Conservation (phyloP, 768 basidiomycete species). For the Suillus bovinus region DNA sequence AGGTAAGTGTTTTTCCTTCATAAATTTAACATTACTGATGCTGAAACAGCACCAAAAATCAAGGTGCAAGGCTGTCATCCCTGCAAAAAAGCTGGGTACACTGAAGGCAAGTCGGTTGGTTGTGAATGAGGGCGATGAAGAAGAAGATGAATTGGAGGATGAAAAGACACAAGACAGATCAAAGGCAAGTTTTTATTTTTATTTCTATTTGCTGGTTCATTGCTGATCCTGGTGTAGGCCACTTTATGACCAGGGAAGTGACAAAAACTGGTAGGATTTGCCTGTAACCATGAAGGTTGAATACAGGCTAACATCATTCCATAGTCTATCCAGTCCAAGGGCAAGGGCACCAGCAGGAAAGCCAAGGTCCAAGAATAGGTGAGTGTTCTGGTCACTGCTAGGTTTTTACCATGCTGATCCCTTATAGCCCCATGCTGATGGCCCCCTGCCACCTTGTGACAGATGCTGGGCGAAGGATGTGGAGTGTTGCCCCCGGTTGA, state of each 20-base stretch:
- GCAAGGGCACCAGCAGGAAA: background rate
- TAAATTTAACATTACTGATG: background rate
- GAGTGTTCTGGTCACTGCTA: background rate
- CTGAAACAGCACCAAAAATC: background rate
- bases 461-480: background rate
- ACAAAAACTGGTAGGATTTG: background rate
- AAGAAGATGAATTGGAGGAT: background rate
- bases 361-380: background rate
- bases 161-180: background rate
- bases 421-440: background rate
- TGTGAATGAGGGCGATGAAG: background rate
- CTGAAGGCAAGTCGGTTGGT: background rate
- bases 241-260: background rate
- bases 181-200: background rate
- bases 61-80: background rate
- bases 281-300: too few species aligned
- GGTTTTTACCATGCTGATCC: background rate
- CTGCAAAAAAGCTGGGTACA: background rate
- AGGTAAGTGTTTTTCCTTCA: background rate
- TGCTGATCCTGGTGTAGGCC: background rate
- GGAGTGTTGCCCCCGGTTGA: background rate
- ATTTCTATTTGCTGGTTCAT: background rate
- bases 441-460: background rate
- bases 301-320: too few species aligned
- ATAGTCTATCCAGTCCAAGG: background rate